Evolutionary conservation across 75 land plant species (phyloP), one percentile per base, ranked within the genome.

Genomic region (Pinus tabuliformis): DNA sequence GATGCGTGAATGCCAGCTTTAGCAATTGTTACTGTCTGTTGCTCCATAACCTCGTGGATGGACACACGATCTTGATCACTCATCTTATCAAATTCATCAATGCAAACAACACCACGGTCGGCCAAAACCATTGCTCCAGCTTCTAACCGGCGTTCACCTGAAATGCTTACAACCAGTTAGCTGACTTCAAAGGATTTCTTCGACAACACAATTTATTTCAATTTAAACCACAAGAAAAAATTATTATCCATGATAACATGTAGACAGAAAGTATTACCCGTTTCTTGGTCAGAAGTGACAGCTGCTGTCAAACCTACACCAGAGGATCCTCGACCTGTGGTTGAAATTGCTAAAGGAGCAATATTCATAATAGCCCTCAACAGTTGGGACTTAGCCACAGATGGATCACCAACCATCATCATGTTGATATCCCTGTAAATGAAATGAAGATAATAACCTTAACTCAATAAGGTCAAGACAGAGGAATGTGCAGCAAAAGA

Each of bases 321-420:
- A 73, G 99, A 97, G 42, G 99, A 97, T 45, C 99, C 99, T 2
- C 99, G 89, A 14, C 99, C 99, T 65, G 98, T 97, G 0, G 99
- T 97, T 74, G 99, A 97, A 59, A 97, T 95, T 26, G 99, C 98
- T 70, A 97, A 74, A 26, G 99, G 99, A 72, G 99, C 94, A 83
- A 97, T 97, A 62, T 93, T 97, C 96, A 97, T 97, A 56, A 97
- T 91, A 13, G 98, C 99, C 78, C 99, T 83, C 77, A 97, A 71
- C 5, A 97, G 83, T 81, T 95, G 99, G 36, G 98, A 97, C 79
- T 97, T 97, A 36, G 99, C 99, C 70, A 97, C 99, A 26, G 99
- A 97, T 21, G 99, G 99, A 81, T 95, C 99, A 75, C 99, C 99
- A 82, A 97, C 98, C 99, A 97, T 92, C 95, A 97, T 94, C 92